phyloP scores from a whole-genome alignment of 1,139 yeast genomes.

The Debaryomyces robertsiae region DNA sequence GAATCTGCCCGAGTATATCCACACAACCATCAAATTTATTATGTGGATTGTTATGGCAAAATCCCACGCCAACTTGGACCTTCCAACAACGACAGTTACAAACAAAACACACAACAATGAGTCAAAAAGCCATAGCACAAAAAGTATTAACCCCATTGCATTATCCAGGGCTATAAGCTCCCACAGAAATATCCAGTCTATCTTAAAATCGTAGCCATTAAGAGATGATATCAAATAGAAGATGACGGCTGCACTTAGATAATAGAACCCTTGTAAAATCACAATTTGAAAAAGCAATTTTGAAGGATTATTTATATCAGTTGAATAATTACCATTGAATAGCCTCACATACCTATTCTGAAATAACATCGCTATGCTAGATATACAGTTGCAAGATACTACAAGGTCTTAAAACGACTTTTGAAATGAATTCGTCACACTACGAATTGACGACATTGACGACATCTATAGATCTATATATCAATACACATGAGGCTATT shows the following conservation, averaged over 20 bases:
- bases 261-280: conserved; percentile 66
- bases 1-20: conserved; percentile 63
- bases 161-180: conserved; percentile 71
- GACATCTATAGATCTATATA: background rate
- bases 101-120: conserved; percentile 76
- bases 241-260: conserved; percentile 58
- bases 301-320: conserved; percentile 41
- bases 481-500: conserved; percentile 1
- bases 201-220: conserved; percentile 62
- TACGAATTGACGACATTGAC: background rate
- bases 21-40: conserved; percentile 69
- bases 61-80: conserved; percentile 94
- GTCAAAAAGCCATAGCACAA: conserved; percentile 78
- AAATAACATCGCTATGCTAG: conserved; percentile 11
- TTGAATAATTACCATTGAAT: conserved; percentile 26
- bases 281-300: conserved; percentile 56
- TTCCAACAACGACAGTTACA: conserved; percentile 83
- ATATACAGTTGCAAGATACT: background rate
- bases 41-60: conserved; percentile 90
- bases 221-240: conserved; percentile 60
- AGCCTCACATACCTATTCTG: conserved; percentile 30
- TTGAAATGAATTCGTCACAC: too few species aligned
- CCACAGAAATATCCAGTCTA: conserved; percentile 85
- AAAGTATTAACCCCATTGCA: conserved; percentile 75
- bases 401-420: too few species aligned